Base-by-base conservation (phyloP, 2,329 filamentous ascomycete genomes). In the Beauveria varroae region DNA sequence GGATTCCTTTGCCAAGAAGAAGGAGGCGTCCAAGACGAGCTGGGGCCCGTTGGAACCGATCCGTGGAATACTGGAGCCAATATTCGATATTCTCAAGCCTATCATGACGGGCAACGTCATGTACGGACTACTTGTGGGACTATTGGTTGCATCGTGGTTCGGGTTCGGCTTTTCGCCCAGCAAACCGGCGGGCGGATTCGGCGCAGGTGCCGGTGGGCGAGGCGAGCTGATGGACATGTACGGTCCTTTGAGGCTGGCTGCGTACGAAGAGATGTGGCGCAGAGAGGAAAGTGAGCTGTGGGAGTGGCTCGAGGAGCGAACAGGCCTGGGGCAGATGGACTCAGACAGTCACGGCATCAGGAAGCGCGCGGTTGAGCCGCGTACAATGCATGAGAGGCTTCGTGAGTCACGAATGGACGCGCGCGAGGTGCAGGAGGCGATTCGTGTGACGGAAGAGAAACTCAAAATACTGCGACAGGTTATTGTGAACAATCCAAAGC, bases 201-300 rank as follows among this genome's bases (percentile, higher is more conserved):
- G 74, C 8, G 73, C 63, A 12, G 68, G 68, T 16, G 50, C 49
- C 0, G 41, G 28, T n/a, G 58, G 50, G n/a, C 44, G 58, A 18
- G 50, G 58, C 30, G 58, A 60, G 41, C n/a, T 60, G 43, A 57
- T 70, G 24, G 68, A 68, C 30, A 66, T 72, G 18, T 72, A 72
- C 62, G 68, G 68, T 43, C 82, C 89, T 0, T 86, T 93, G 60
- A 84, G 92, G 6, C 76, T 92, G 18, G 86, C 88, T 2, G 91
- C 90, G 0, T 98, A 97, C 71, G 93, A 98, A 67, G 90, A 96
- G 74, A 89, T 98, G 70, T 99, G 93, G 93, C 82, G 86, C 41
- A 80, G 85, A 46, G 91, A 97, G 72, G 93, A 97, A 71, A 91
- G 85, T 65, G 91, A 95, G 68, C 77, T 97, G 10, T 97, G 93